phyloP scores from a whole-genome alignment of 2,329 filamentous ascomycete species.

The Aspergillus sp. region DNA sequence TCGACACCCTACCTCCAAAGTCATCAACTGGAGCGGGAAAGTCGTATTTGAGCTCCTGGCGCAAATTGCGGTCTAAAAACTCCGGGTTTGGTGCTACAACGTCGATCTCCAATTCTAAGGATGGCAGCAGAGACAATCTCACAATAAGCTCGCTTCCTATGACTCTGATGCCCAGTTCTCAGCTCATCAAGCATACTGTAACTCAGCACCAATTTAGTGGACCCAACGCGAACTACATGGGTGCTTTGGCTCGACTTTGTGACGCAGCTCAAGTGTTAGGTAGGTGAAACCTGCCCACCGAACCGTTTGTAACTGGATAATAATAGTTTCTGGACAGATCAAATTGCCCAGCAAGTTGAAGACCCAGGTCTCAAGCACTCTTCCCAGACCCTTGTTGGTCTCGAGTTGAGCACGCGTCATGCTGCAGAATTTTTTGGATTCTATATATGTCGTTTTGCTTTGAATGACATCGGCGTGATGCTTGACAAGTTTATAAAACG shows the following conservation, averaged over 20 bases:
- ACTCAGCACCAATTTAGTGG: slow-evolving; percentile 70
- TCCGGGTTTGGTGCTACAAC: slow-evolving; percentile 60
- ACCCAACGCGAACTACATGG: slow-evolving; percentile 88
- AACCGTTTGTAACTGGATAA: slow-evolving; percentile 11
- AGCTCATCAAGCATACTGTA: slow-evolving; percentile 71
- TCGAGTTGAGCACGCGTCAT: slow-evolving; percentile 89
- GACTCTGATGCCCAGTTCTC: slow-evolving; percentile 61
- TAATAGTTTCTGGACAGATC: slow-evolving; percentile 58
- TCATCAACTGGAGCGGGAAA: slow-evolving; percentile 68
- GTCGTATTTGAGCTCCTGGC: slow-evolving; percentile 80
- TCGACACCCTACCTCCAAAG: slow-evolving; percentile 44
- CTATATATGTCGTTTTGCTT: slow-evolving; percentile 92
- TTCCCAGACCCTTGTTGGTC: slow-evolving; percentile 89
- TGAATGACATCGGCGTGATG: slow-evolving; percentile 78
- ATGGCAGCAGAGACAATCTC: slow-evolving; percentile 58
- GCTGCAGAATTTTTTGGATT: slow-evolving; percentile 98
- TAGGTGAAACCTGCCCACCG: slow-evolving; percentile 44
- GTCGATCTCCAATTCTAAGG: slow-evolving; percentile 39
- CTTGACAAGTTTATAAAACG: slow-evolving; percentile 97
- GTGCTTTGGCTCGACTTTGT: slow-evolving; percentile 82
- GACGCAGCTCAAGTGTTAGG: slow-evolving; percentile 91
- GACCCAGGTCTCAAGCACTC: slow-evolving; percentile 89
- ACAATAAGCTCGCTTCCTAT: slow-evolving; percentile 77
- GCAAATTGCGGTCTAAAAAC: slow-evolving; percentile 85
- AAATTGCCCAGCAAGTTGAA: slow-evolving; percentile 93